phyloP scores from a whole-genome alignment of 2,329 filamentous ascomycete species.

The Cadophora malorum region DNA sequence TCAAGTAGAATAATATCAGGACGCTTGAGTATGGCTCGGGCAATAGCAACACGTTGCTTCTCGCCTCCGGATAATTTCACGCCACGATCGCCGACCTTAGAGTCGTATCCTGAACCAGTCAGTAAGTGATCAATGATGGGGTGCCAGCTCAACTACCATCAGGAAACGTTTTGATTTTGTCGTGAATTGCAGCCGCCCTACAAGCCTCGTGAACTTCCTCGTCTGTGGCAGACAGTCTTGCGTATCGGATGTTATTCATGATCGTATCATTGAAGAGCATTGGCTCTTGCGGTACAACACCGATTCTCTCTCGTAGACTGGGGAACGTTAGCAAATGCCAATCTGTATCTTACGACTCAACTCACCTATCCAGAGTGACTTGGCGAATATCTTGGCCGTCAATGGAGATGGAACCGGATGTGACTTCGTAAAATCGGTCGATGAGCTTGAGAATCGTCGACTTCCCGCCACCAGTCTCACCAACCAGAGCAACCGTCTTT shows the following conservation, averaged over 20 bases:
- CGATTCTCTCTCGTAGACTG: slow-evolving; percentile 51
- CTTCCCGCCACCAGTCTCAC: slow-evolving; percentile 53
- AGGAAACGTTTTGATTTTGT: slow-evolving; percentile 61
- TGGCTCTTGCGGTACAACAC: slow-evolving; percentile 64
- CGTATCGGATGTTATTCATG: slow-evolving; percentile 45
- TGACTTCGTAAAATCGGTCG: slow-evolving; percentile 54
- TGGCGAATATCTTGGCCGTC: slow-evolving; percentile 48
- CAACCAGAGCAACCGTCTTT: slow-evolving; percentile 54
- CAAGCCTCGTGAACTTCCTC: slow-evolving; percentile 54
- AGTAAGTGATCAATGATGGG: not conserved
- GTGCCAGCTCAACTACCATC: slow-evolving; percentile 55
- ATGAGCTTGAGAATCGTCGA: slow-evolving; percentile 52
- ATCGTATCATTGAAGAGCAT: slow-evolving; percentile 62
- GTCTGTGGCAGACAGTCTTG: slow-evolving; percentile 40
- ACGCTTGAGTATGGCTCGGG: slow-evolving; percentile 88
- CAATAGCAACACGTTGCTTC: slow-evolving; percentile 86
- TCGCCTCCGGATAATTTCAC: slow-evolving; percentile 82
- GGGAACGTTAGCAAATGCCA: slow-evolving; percentile 39
- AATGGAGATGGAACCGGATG: slow-evolving; percentile 48
- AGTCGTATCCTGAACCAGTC: slow-evolving; percentile 50
- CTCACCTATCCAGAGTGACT: slow-evolving; percentile 54
- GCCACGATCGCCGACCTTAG: slow-evolving; percentile 50
- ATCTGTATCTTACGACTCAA: slow-evolving; percentile 50
- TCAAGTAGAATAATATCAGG: slow-evolving; percentile 92
- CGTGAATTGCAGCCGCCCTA: slow-evolving; percentile 62